These are phyloP conservation scores for Dactylonectria macrodidyma DNA, from an alignment of 2,329 filamentous ascomycete genomes.

Conservation along the genomic window DNA sequence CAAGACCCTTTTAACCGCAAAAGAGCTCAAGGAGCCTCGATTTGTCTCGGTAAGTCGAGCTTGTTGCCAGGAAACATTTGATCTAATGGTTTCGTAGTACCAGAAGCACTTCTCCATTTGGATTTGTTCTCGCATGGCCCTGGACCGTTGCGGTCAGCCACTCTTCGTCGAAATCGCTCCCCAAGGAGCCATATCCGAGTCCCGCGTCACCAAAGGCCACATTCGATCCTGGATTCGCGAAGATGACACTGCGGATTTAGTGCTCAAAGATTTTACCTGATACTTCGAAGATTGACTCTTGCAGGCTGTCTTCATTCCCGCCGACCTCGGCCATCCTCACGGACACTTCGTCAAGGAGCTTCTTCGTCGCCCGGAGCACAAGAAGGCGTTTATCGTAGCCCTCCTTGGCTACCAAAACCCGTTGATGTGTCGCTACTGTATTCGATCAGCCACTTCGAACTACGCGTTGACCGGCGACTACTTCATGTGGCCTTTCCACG, in stretches of 20 bases:
- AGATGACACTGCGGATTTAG: neutral
- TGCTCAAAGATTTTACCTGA: neutral
- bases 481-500: conserved; percentile 1
- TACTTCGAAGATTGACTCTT: neutral
- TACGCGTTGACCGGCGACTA: neutral
- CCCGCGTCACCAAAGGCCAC: neutral
- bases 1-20: too few relatives aligned
- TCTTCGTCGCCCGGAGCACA: neutral
- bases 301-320: conserved; percentile 9
- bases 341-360: neutral
- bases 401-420: conserved; percentile 4
- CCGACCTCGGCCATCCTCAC: conserved; percentile 13
- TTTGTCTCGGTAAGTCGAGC: too few relatives aligned
- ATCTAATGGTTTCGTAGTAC: neutral
- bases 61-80: too few relatives aligned
- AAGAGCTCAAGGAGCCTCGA: too few relatives aligned
- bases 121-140: conserved; percentile 8
- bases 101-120: neutral
- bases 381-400: conserved; percentile 13
- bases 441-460: neutral
- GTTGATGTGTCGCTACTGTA: neutral
- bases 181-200: neutral
- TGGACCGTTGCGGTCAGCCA: conserved; percentile 6
- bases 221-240: neutral
- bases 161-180: conserved; percentile 17